Base-by-base conservation (phyloP, 768 basidiomycete genomes). In the Boletellus ananiceps region DNA sequence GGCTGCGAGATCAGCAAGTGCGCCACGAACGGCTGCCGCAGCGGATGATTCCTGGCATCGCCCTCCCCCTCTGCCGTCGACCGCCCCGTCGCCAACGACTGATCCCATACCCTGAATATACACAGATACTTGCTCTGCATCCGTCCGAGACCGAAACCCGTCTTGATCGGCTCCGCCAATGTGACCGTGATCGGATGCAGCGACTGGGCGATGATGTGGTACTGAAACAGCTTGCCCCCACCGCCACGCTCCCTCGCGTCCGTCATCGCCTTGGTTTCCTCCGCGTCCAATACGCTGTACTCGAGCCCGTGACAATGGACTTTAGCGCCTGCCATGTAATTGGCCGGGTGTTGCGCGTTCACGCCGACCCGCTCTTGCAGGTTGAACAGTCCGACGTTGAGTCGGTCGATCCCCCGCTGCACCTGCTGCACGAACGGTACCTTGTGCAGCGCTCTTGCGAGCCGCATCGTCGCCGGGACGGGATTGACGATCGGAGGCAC, bases 291-390 rank as follows among this genome's bases (percentile, higher is more conserved):
- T 34, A 52, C 47, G 31, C 32, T 19, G 18, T 60, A 60, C 49
- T 60, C 59, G 51, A 60, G 40, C 8, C 59, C 59, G 7, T 61
- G 59, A 13, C 55, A 58, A 18, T 61, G 59, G 9, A 60, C 18
- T 21, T 55, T 61, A 0, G 55, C 59, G 2, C 56, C 59, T 0
- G 59, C 56, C 42, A 60, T 38, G 31, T 52, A 57, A 8, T 61
- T 52, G 13, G 56, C 59, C 3, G 59, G 59, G 16, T 60, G 59
- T 9, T 61, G 50, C 21, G 54, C 50, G 15, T 57, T 58, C 40
- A 57, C 46, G 38, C 59, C 44, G 13, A 57, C 13, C 47, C 59
- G 52, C 19, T 61, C 46, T 12, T 57, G 46, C 44, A 60, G 4
- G 40, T 60, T 60, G 40, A 58, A 57, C n/a, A 60, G 9, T 1